Evolutionary conservation across 768 basidiomycete genomes (phyloP).

Genomic region (Lentinus tigrinus): DNA sequence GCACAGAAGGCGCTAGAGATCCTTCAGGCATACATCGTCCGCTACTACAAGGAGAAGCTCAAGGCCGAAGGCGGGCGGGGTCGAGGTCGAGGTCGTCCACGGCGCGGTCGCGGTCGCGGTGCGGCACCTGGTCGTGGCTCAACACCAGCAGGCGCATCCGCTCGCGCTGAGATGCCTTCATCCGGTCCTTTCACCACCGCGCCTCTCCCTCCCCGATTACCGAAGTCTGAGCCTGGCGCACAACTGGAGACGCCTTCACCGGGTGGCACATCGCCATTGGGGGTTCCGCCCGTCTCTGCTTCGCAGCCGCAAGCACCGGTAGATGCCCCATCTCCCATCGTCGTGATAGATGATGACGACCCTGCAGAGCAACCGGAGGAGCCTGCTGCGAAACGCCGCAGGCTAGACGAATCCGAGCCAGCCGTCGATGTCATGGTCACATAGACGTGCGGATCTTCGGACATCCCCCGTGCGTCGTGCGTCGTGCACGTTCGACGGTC

Average conservation of each 20-base stretch:
- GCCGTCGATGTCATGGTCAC: conserved; percentile 8
- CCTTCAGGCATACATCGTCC: conserved; percentile 81
- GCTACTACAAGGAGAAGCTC: conserved; percentile 76
- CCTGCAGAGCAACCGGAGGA: conserved; percentile 37
- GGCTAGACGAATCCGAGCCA: conserved; percentile 25
- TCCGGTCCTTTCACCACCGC: conserved; percentile 46
- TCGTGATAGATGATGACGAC: conserved; percentile 58
- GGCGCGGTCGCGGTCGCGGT: conserved; percentile 40
- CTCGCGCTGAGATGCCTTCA: conserved; percentile 15
- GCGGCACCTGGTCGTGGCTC: conserved; percentile 30
- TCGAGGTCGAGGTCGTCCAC: conserved; percentile 38
- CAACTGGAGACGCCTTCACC: conserved; percentile 22
- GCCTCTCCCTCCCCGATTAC: conserved; percentile 33
- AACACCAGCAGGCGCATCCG: conserved; percentile 21
- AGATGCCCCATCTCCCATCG: conserved; percentile 49
- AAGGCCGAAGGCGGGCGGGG: conserved; percentile 38
- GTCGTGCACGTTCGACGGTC: conserved; percentile 3
- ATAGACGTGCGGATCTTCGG: not conserved
- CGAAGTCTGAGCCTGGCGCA: conserved; percentile 11
- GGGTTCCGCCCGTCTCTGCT: conserved; percentile 12
- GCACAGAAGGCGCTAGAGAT: conserved; percentile 80
- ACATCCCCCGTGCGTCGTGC: not conserved
- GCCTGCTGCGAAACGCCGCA: conserved; percentile 56
- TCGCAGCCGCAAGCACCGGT: conserved; percentile 21
- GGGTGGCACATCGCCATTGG: not conserved